A percentile compares a stretch with the other conserved stretches of the same genome.
phyloP scores from a whole-genome alignment of 2,329 filamentous ascomycete species.

The Clonostachys solani region DNA sequence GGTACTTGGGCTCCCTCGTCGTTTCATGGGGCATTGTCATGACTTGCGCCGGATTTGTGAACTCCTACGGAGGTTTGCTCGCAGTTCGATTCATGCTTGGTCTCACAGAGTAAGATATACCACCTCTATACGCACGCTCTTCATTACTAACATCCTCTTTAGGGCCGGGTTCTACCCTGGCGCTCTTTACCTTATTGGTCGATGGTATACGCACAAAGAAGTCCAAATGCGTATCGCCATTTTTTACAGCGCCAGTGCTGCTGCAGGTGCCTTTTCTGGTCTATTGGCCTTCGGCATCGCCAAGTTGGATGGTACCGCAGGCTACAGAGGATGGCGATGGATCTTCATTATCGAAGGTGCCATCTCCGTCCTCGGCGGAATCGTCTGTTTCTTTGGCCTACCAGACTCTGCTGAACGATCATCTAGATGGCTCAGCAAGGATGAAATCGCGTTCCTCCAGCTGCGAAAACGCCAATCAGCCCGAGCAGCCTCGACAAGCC shows the following conservation, averaged over 20 bases:
- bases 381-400: constrained; percentile 44
- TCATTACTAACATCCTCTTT: neutral
- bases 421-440: neutral
- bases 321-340: constrained; percentile 75
- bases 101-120: constrained; percentile 46
- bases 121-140: neutral
- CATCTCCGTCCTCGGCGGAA: constrained; percentile 54
- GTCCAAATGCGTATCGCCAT: constrained; percentile 92
- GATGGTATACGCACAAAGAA: constrained; percentile 86
- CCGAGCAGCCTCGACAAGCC: neutral
- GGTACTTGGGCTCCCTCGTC: constrained; percentile 80
- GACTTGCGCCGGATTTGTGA: constrained; percentile 70
- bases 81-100: constrained; percentile 84
- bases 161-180: constrained; percentile 2
- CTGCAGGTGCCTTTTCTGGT: constrained; percentile 81
- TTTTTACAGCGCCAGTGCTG: constrained; percentile 81
- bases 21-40: constrained; percentile 75
- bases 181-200: constrained; percentile 69
- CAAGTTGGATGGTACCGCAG: constrained; percentile 69
- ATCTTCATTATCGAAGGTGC: constrained; percentile 76
- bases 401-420: constrained; percentile 6
- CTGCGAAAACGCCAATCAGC: neutral
- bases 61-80: constrained; percentile 73
- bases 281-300: constrained; percentile 82
- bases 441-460: neutral